Evolutionary conservation across 352 stramenopile genomes (phyloP).

Genomic region (Phytophthora cryptogea): DNA sequence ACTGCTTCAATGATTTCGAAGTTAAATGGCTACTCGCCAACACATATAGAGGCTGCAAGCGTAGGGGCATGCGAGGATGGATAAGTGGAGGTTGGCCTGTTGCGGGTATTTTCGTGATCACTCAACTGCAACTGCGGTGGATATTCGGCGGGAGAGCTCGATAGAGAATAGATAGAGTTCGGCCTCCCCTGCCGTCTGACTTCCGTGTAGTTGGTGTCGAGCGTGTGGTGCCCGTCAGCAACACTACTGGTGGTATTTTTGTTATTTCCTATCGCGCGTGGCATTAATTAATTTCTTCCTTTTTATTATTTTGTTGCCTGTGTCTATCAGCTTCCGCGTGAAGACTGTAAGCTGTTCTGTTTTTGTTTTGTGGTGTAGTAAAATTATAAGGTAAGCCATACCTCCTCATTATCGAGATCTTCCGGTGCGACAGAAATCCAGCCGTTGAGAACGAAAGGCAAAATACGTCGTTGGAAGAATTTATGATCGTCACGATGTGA

Average conservation of each 20-base stretch:
- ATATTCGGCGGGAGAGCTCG: constrained; percentile 13
- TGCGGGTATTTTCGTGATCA: constrained; percentile 8
- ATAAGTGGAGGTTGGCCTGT: constrained; percentile 15
- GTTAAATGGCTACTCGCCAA: constrained; percentile 17
- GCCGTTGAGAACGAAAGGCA: constrained; percentile 29
- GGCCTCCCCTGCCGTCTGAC: constrained; percentile 5
- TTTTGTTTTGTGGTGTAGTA: constrained; percentile 7
- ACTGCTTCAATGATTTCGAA: constrained; percentile 19
- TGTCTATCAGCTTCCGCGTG: constrained; percentile 9
- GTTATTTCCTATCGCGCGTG: constrained; percentile 28
- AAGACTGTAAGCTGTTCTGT: constrained; percentile 4
- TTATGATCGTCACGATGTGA: constrained; percentile 8
- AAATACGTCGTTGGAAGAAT: constrained; percentile 25
- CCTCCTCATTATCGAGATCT: constrained; percentile 25
- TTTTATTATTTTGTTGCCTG: constrained; percentile 18
- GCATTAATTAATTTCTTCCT: constrained; percentile 37
- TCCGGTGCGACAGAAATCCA: constrained; percentile 24
- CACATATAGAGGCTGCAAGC: constrained; percentile 28
- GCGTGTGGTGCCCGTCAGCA: constrained; percentile 9
- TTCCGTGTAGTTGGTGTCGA: constrained; percentile 2
- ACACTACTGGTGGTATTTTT: constrained; percentile 23
- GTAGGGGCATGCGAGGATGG: constrained; percentile 11
- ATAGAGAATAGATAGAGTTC: constrained; percentile 40
- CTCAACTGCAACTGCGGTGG: constrained; percentile 4
- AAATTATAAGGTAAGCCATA: constrained; percentile 27